A percentile compares a stretch with the other conserved stretches of the same genome.
phyloP scores from a whole-genome alignment of 257 asterid genomes.

The Solanum tacnaense region DNA sequence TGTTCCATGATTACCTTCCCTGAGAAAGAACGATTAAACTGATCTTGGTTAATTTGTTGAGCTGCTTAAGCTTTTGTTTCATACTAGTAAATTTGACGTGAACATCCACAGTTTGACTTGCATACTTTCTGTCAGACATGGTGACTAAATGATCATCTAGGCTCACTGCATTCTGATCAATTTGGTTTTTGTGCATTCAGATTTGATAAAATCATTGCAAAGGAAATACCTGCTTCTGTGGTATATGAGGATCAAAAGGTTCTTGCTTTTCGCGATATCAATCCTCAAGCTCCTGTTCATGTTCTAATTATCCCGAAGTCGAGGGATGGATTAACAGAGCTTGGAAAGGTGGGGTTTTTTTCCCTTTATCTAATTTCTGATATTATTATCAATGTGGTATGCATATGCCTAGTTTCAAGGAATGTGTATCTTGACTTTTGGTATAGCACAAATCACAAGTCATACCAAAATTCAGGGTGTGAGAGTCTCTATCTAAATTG shows the following conservation, averaged over 20 bases:
- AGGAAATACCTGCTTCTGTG: slow-evolving; percentile 74
- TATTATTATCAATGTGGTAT: not conserved
- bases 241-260: slow-evolving; percentile 85
- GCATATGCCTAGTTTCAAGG: not conserved
- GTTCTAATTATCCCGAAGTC: slow-evolving; percentile 77
- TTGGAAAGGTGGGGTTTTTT: slow-evolving; percentile 50
- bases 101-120: not conserved
- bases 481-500: not conserved
- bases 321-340: slow-evolving; percentile 78
- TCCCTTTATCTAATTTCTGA: not conserved
- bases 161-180: not conserved
- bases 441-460: not conserved
- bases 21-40: not conserved
- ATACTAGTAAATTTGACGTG: not conserved
- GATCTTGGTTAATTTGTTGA: not conserved
- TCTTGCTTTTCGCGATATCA: slow-evolving; percentile 85
- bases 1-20: not conserved
- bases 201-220: slow-evolving; percentile 89
- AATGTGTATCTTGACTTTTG: not conserved
- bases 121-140: not conserved
- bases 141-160: not conserved
- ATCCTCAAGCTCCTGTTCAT: slow-evolving; percentile 96
- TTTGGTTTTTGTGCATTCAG: slow-evolving; percentile 17
- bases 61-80: not conserved
- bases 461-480: not conserved